A percentile compares a stretch with the other conserved stretches of the same genome.
phyloP scores from a whole-genome alignment of 2,329 filamentous ascomycete species.

The Trichophyton schoenleinii region DNA sequence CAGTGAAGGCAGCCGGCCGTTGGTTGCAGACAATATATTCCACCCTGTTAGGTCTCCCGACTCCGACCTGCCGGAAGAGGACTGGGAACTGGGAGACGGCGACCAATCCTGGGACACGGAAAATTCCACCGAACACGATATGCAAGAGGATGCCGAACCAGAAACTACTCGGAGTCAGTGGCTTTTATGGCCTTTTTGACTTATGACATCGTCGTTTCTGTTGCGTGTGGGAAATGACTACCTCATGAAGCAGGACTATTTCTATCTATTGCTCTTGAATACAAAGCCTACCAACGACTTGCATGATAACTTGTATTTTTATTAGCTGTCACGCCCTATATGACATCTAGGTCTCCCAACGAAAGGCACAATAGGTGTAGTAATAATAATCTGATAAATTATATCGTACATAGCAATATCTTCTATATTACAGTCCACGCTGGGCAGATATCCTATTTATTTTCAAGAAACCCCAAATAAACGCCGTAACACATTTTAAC shows the following conservation, averaged over 20 bases:
- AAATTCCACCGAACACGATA: neutral
- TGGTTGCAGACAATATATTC: conserved; percentile 67
- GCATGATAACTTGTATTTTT: too few relatives aligned
- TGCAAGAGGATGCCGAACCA: neutral
- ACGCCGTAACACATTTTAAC: neutral
- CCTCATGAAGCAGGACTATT: neutral
- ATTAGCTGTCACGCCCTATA: too few relatives aligned
- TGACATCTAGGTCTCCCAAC: too few relatives aligned
- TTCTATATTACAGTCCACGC: neutral
- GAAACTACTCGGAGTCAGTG: neutral
- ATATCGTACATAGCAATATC: neutral
- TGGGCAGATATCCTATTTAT: neutral
- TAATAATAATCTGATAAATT: neutral
- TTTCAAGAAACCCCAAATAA: neutral
- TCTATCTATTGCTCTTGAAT: too few relatives aligned
- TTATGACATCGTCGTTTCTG: too few relatives aligned
- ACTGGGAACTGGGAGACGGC: neutral
- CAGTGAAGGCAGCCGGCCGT: conserved; percentile 66
- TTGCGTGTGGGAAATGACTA: neutral
- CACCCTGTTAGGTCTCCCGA: conserved; percentile 36
- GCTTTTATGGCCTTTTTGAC: conserved; percentile 4
- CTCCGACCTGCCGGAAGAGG: neutral
- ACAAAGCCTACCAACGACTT: too few relatives aligned
- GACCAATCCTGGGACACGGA: neutral
- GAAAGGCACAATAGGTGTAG: neutral